Evolutionary conservation across 208 protist species (phyloP).

Genomic region (Acanthamoeba castellanii): DNA sequence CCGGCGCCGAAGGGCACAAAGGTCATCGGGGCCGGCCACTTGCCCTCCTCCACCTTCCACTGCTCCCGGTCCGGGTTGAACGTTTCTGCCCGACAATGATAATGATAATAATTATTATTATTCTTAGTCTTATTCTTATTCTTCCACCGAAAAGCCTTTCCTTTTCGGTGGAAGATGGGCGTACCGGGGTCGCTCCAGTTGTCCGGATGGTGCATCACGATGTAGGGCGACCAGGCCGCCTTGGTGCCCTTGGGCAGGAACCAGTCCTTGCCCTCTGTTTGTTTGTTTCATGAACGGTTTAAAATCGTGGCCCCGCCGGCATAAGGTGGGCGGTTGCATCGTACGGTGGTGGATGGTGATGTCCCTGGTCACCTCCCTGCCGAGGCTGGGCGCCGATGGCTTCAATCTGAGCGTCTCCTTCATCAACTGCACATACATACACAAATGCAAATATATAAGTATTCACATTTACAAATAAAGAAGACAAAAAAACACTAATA

Average conservation of each 20-base stretch:
- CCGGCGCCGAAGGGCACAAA: conserved; percentile 50
- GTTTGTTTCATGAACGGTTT: too few relatives aligned
- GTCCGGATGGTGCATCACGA: conserved; percentile 24
- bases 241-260: conserved; percentile 48
- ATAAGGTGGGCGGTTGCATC: not conserved
- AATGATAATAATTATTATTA: not conserved
- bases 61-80: conserved; percentile 44
- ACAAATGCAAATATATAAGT: not conserved
- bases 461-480: too few relatives aligned
- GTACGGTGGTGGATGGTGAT: not conserved
- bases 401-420: conserved; percentile 52
- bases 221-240: not conserved
- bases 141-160: too few relatives aligned
- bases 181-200: conserved; percentile 41
- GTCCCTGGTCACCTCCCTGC: conserved; percentile 7
- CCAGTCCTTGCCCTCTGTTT: not conserved
- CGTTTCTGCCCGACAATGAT: not conserved
- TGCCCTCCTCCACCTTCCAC: conserved; percentile 55
- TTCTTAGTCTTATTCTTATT: too few relatives aligned
- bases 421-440: not conserved
- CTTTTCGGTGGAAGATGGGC: too few relatives aligned
- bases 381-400: conserved; percentile 33
- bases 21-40: conserved; percentile 36
- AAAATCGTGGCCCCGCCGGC: too few relatives aligned
- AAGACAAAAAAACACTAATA: too few relatives aligned